These are phyloP conservation scores for Hypoxylon subgilvum DNA, from an alignment of 495 filamentous ascomycete genomes.

Conservation along the genomic window DNA sequence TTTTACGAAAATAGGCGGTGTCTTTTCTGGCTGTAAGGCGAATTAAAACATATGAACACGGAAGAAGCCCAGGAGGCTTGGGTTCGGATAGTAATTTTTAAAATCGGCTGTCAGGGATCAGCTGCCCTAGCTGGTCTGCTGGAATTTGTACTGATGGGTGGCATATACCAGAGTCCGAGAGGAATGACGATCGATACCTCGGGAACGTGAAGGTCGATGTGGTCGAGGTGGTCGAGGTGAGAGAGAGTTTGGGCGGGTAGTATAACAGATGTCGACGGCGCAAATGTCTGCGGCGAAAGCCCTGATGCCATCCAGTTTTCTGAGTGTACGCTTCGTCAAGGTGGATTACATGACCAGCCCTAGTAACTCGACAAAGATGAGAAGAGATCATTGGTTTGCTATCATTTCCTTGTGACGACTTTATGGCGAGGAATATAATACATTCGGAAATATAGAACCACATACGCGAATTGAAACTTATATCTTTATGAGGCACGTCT, in stretches of 20 bases:
- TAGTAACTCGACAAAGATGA: conserved; percentile 35
- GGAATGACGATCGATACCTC: conserved; percentile 37
- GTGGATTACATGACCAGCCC: conserved; percentile 31
- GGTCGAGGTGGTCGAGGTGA: conserved; percentile 13
- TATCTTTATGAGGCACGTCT: conserved; percentile 15
- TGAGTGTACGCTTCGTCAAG: conserved; percentile 17
- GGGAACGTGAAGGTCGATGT: conserved; percentile 11
- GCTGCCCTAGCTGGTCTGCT: conserved; percentile 38
- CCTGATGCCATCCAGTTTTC: conserved; percentile 21
- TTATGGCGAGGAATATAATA: conserved; percentile 52
- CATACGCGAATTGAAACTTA: conserved; percentile 27
- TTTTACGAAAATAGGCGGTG: conserved; percentile 42
- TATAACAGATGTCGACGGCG: conserved; percentile 17
- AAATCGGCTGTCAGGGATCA: conserved; percentile 39
- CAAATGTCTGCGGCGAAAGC: conserved; percentile 29
- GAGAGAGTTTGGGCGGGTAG: conserved; percentile 21
- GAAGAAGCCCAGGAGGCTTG: conserved; percentile 56
- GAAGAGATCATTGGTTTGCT: conserved; percentile 42
- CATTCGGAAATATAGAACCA: conserved; percentile 38
- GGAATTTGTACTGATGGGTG: conserved; percentile 23
- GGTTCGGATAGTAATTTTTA: conserved; percentile 54
- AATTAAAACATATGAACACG: conserved; percentile 48
- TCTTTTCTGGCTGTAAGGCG: conserved; percentile 45
- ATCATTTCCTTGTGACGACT: conserved; percentile 49
- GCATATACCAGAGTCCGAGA: conserved; percentile 29